A percentile compares a stretch with the other conserved stretches of the same genome.
Conservation (phyloP, 2,329 filamentous ascomycete species). For the Capronia epimyces region DNA sequence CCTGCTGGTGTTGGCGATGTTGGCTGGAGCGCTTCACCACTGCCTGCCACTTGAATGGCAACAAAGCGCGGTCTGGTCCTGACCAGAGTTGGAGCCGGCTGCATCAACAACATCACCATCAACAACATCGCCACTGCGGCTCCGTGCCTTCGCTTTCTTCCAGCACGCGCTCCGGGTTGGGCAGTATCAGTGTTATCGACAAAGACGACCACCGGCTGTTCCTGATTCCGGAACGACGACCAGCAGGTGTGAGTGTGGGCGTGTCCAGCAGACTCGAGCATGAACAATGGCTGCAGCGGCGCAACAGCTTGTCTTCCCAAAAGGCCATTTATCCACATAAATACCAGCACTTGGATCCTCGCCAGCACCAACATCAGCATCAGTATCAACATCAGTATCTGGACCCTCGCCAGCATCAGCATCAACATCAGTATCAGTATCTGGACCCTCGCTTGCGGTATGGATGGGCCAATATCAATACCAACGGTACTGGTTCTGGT, state of each 20-base stretch:
- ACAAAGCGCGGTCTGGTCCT: neutral
- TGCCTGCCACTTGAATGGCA: neutral
- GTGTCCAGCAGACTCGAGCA: slow-evolving; percentile 13
- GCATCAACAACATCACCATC: neutral
- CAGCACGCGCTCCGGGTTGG: slow-evolving; percentile 9
- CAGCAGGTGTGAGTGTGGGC: neutral
- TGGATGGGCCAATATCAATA: neutral
- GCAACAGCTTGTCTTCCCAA: slow-evolving; percentile 22
- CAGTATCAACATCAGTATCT: too few relatives aligned
- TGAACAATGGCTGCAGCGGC: slow-evolving; percentile 21
- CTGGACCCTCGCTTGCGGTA: slow-evolving; percentile 12
- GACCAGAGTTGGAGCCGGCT: neutral
- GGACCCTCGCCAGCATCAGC: neutral
- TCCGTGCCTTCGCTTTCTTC: slow-evolving; percentile 1
- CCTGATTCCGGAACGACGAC: slow-evolving; percentile 9
- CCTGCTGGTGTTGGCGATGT: neutral
- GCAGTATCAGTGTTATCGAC: slow-evolving; percentile 6
- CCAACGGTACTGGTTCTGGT: too few relatives aligned
- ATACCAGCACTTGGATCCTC: too few relatives aligned
- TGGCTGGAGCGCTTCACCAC: neutral
- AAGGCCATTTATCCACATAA: slow-evolving; percentile 21
- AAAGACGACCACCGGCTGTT: slow-evolving; percentile 11
- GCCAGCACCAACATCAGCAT: slow-evolving; percentile 1
- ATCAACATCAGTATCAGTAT: neutral
- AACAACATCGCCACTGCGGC: neutral